Evolutionary conservation across 1,284 basidiomycete species (phyloP).

Genomic region (Coniophora puteana): DNA sequence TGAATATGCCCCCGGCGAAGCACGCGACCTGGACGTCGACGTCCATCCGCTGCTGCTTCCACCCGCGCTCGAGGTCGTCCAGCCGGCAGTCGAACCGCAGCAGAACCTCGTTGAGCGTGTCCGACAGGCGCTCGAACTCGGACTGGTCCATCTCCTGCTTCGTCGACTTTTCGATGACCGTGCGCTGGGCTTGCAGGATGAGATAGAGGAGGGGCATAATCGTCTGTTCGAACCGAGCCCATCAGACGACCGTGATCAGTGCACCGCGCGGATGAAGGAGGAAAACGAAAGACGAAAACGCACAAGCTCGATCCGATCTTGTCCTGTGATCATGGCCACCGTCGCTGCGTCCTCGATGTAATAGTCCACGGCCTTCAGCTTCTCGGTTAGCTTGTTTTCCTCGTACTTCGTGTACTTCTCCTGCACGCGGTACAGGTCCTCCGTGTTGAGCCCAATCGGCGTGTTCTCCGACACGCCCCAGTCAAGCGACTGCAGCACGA

Average conservation of each 20-base stretch:
- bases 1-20: slow-evolving; percentile 26
- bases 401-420: neutral
- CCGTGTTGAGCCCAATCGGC: neutral
- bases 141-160: slow-evolving; percentile 14
- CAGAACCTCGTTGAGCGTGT: slow-evolving; percentile 19
- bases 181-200: slow-evolving; percentile 19
- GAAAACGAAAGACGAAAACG: slow-evolving; percentile 1
- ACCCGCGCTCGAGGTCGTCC: slow-evolving; percentile 19
- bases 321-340: slow-evolving; percentile 16
- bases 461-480: neutral
- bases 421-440: neutral
- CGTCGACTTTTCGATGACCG: slow-evolving; percentile 20
- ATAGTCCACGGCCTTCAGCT: slow-evolving; percentile 16
- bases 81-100: slow-evolving; percentile 21
- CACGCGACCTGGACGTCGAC: slow-evolving; percentile 19
- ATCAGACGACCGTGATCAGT: no score
- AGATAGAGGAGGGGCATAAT: slow-evolving; percentile 21
- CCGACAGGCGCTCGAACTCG: slow-evolving; percentile 22
- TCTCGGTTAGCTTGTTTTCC: neutral
- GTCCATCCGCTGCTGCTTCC: slow-evolving; percentile 27
- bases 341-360: slow-evolving; percentile 18
- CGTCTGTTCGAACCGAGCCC: no score
- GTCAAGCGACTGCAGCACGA: neutral
- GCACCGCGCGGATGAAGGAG: neutral
- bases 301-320: slow-evolving; percentile 21